Evolutionary conservation across 1,139 yeast genomes (phyloP).

Genomic region (Waltiozyma sp.): DNA sequence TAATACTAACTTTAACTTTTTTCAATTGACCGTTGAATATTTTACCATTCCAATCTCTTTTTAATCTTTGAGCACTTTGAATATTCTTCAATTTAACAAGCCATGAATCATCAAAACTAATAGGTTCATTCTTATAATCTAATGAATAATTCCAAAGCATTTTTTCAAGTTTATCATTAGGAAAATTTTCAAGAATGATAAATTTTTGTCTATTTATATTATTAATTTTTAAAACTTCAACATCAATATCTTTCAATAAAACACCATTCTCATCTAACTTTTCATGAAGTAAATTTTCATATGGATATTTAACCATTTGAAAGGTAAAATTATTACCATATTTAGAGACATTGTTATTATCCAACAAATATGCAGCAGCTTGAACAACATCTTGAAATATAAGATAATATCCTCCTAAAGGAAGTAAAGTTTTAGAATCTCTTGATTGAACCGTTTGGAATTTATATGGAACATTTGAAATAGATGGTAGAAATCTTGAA

Average conservation of each 20-base stretch:
- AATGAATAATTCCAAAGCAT: conserved; percentile 33
- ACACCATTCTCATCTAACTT: conserved; percentile 14
- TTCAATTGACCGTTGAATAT: conserved; percentile 29
- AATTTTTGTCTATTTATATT: conserved; percentile 12
- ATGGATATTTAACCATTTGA: conserved; percentile 30
- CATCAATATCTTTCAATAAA: not conserved
- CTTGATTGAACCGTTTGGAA: conserved; percentile 37
- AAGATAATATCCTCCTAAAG: conserved; percentile 40
- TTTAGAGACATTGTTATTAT: conserved; percentile 29
- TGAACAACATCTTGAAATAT: conserved; percentile 35
- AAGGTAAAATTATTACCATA: conserved; percentile 40
- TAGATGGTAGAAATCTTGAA: not conserved
- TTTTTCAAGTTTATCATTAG: conserved; percentile 22
- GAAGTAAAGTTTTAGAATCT: conserved; percentile 31
- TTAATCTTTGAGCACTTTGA: conserved; percentile 43
- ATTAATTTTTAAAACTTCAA: not conserved
- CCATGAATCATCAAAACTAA: conserved; percentile 21
- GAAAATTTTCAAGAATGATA: conserved; percentile 29
- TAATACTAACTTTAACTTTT: no score
- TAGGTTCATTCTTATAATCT: conserved; percentile 19
- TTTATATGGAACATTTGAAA: no score
- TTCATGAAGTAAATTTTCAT: conserved; percentile 18
- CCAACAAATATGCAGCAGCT: conserved; percentile 41
- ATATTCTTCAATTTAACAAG: conserved; percentile 38
- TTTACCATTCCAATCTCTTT: conserved; percentile 43